Conservation (phyloP, 1,139 yeast genomes). For the Saccharomyces hybrid region DNA sequence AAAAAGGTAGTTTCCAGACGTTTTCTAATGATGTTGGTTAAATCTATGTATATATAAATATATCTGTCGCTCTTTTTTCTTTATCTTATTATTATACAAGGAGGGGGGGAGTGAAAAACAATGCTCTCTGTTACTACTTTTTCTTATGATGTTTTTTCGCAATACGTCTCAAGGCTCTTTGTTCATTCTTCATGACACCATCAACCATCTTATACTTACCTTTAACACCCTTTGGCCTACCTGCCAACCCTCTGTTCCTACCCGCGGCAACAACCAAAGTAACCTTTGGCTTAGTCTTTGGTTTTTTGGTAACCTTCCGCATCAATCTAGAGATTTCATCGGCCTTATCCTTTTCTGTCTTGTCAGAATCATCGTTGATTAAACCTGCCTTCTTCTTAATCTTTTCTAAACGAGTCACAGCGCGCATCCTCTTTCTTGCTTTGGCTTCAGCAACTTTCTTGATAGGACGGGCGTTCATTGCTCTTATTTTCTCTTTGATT, state of each 20-base stretch:
- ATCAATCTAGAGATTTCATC: conserved; percentile 84
- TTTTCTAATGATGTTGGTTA: not conserved
- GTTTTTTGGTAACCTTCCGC: conserved; percentile 73
- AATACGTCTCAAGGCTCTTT: conserved; percentile 83
- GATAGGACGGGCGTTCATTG: conserved; percentile 93
- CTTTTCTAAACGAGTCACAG: conserved; percentile 79
- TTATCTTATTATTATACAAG: not conserved
- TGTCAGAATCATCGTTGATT: conserved; percentile 80
- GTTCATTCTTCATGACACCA: conserved; percentile 95
- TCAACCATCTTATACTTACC: conserved; percentile 99
- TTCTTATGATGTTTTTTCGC: conserved; percentile 68
- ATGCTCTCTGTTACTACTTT: conserved; percentile 7
- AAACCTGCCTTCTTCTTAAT: conserved; percentile 89
- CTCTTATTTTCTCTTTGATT: conserved; percentile 78
- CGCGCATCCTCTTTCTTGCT: conserved; percentile 95
- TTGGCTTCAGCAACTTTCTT: conserved; percentile 96
- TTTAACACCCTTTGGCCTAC: conserved; percentile 94
- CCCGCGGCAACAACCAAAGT: conserved; percentile 91
- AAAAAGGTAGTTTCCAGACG: not conserved
- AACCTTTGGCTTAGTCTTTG: conserved; percentile 70
- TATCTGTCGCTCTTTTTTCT: not conserved
- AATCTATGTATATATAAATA: not conserved
- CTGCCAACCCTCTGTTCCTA: conserved; percentile 73
- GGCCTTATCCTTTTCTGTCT: conserved; percentile 89
- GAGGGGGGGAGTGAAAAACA: not conserved